Evolutionary conservation across 2,329 filamentous ascomycete species (phyloP), one percentile per base, ranked within the genome.

Genomic region (Diaporthe sp.): DNA sequence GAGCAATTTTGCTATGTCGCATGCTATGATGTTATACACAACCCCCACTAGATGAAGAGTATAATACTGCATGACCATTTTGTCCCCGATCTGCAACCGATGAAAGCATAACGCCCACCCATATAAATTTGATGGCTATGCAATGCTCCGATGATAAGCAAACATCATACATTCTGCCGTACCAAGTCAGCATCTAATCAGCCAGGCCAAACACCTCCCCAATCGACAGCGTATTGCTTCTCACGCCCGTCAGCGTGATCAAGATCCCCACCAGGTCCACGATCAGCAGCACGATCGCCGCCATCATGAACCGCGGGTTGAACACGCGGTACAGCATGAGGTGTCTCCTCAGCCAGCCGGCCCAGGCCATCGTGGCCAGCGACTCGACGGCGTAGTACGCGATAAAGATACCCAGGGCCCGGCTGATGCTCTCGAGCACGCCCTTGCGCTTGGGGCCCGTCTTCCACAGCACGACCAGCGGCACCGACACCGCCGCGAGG

Each of bases 251-350:
- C 73, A 98, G 82, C n/a, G 92, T 91, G 22, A 98, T 87, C 19
- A 92, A 76, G 10, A 97, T 88, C 1, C 90, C 89, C 2, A 97
- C 88, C 5, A 97, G 77, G 80, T 98, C 96, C 13, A 97, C 92
- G 35, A 96, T 88, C 22, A 96, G 80, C 74, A 98, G 82, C 66
- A 93, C 89, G 4, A 89, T 84, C 0, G 92, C 92, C 0, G 93
- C 95, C 81, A 94, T 89, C 93, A 99, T 94, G 85, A 96, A 99
- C 37, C 96, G 87, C 61, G 97, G 97, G 84, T 90, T 93, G 81
- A 99, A 99, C 56, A 99, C 95, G 55, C 97, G 90, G 84, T 97
- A 99, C 39, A 99, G 89, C 97, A 99, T 99, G 76, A 99, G 88
- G 86, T 99, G 97, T 69, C 97, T 89, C 71, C 97, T 89, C 79